These are phyloP conservation scores for Triticum urartu DNA, from an alignment of 176 grass and related monocot genomes.

Conservation along the genomic window DNA sequence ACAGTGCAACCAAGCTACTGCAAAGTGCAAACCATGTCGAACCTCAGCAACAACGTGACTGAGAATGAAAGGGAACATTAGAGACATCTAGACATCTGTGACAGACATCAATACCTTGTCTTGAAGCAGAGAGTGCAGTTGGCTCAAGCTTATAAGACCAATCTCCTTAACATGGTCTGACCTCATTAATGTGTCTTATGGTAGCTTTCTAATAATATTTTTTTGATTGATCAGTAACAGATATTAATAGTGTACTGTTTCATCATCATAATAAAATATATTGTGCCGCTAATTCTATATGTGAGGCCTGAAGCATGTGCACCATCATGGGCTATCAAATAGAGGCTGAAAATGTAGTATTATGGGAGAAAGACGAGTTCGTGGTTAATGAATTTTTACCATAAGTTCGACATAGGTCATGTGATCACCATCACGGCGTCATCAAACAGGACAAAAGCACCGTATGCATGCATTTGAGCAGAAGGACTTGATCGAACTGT, in stretches of 20 bases:
- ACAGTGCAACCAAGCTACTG: too few species aligned
- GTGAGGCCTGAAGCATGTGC: too few species aligned
- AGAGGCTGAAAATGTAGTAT: neutral
- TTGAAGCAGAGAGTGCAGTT: too few species aligned
- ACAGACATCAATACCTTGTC: too few species aligned
- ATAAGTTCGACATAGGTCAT: slow-evolving; percentile 69
- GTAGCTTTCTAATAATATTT: too few species aligned
- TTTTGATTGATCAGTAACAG: neutral
- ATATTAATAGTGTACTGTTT: neutral
- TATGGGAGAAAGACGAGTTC: neutral
- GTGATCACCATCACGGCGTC: slow-evolving; percentile 30
- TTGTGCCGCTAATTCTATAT: too few species aligned
- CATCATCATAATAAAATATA: too few species aligned
- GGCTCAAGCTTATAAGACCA: too few species aligned
- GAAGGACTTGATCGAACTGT: neutral
- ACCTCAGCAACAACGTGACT: too few species aligned
- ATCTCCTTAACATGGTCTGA: neutral
- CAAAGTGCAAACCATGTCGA: too few species aligned
- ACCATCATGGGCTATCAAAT: neutral
- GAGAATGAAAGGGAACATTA: too few species aligned
- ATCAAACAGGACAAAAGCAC: slow-evolving; percentile 36
- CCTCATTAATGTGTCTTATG: neutral
- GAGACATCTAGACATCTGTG: too few species aligned
- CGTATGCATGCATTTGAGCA: neutral
- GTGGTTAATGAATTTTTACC: slow-evolving; percentile 46